Conservation (phyloP, 2,329 filamentous ascomycete species). For the Chrysoporthe puriensis region DNA sequence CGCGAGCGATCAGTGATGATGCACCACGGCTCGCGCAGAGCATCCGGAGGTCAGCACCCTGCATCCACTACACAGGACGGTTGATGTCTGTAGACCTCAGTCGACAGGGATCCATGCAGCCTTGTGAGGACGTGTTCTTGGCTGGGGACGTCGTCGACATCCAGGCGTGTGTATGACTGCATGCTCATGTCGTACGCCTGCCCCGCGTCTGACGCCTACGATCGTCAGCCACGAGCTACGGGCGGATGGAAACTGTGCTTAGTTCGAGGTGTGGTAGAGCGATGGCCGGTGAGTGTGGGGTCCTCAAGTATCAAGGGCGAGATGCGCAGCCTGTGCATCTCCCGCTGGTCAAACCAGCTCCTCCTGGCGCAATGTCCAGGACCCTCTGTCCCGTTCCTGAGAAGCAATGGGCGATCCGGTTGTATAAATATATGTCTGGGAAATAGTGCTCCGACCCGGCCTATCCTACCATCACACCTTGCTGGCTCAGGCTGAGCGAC, state of each 20-base stretch:
- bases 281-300: background rate
- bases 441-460: background rate
- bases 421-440: background rate
- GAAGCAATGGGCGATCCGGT: background rate
- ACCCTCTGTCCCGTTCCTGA: background rate
- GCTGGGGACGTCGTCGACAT: background rate
- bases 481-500: background rate
- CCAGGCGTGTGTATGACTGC: constrained; percentile 3
- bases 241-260: background rate
- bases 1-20: background rate
- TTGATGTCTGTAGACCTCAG: background rate
- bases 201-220: background rate
- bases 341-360: background rate
- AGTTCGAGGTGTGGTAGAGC: background rate
- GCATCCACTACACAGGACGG: background rate
- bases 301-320: background rate
- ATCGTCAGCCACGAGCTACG: background rate
- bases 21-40: background rate
- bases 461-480: background rate
- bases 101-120: background rate
- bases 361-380: background rate
- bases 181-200: background rate
- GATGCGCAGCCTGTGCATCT: background rate
- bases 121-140: background rate
- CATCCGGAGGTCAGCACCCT: background rate